Base-by-base conservation (phyloP, 2,329 filamentous ascomycete genomes). In the Trichoderma sp. region DNA sequence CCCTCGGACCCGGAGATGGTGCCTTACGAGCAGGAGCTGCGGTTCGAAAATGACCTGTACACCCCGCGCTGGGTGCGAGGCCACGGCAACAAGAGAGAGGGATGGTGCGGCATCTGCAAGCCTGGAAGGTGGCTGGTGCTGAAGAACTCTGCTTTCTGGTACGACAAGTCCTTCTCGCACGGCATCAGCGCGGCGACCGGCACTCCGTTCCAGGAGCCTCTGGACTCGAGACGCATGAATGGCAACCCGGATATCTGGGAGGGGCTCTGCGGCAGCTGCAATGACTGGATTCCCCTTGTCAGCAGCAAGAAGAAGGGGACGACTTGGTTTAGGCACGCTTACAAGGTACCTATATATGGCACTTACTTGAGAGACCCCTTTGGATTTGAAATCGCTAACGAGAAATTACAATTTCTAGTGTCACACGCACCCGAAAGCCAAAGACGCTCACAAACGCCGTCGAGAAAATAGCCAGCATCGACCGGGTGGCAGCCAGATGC, bases 271-370 rank as follows among this genome's bases (percentile, higher is more conserved):
- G 87, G 89, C 57, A 89, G 87, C 73, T 93, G 90, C 77, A 89
- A 88, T 69, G 89, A 92, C 67, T 93, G 90, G 90, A 89, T 93
- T 69, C 88, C 89, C 14, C 80, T 93, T 43, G 90, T 93, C 48
- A 93, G 90, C 78, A 92, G 88, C 75, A 94, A 94, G 80, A 94
- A 94, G 81, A 93, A 94, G 79, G 91, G 91, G n/a, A 96, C 91
- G 1, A 93, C 91, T 3, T 96, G 91, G 91, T 96, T 94, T 77
- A 83, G 92, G 69, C 92, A 96, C 77, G 91, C 91, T 54, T 95
- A 95, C 80, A 95, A 94, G 84, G 90, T 91, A n/a, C n/a, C n/a
- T 77, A 75, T 1, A 79, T 24, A 24, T 4, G 39, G 28, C 15
- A 9, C 3, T 14, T 26, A 21, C n/a, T 0, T 10, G 26, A 26